Percentiles rank a stretch among this genome's conserved stretches.
phyloP scores from a whole-genome alignment of 441 rosid genomes.

The Raphanus hybrid region DNA sequence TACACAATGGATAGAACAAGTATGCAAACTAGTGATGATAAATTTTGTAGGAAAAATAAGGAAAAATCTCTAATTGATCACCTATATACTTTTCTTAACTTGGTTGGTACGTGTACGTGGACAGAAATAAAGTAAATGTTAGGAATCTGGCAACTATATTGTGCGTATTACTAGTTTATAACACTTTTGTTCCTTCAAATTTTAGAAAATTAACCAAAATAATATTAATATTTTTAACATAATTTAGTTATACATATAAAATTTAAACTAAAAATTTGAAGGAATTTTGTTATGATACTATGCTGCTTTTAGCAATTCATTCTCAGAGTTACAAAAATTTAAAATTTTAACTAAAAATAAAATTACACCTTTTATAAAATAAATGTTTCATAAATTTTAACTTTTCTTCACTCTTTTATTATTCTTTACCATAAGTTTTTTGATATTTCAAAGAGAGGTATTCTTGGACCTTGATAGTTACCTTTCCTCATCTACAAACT shows the following conservation, averaged over 20 bases:
- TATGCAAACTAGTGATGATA: constrained; percentile 27
- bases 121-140: constrained; percentile 20
- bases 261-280: too few species aligned
- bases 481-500: constrained; percentile 10
- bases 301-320: too few species aligned
- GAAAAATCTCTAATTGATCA: not conserved
- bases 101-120: constrained; percentile 30
- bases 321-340: too few species aligned
- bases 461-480: not conserved
- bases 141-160: constrained; percentile 17
- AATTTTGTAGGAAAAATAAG: not conserved
- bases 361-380: not conserved
- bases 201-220: too few species aligned
- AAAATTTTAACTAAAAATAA: too few species aligned
- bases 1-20: constrained; percentile 30
- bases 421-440: not conserved
- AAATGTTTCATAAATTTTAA: not conserved
- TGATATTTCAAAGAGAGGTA: not conserved
- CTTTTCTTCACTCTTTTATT: not conserved
- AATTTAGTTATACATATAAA: too few species aligned
- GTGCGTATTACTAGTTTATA: not conserved
- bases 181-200: not conserved
- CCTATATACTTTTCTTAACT: constrained; percentile 4
- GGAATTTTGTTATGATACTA: too few species aligned
- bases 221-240: too few species aligned